Base-by-base conservation (phyloP, 2,329 filamentous ascomycete genomes). In the Trichothecium roseum region DNA sequence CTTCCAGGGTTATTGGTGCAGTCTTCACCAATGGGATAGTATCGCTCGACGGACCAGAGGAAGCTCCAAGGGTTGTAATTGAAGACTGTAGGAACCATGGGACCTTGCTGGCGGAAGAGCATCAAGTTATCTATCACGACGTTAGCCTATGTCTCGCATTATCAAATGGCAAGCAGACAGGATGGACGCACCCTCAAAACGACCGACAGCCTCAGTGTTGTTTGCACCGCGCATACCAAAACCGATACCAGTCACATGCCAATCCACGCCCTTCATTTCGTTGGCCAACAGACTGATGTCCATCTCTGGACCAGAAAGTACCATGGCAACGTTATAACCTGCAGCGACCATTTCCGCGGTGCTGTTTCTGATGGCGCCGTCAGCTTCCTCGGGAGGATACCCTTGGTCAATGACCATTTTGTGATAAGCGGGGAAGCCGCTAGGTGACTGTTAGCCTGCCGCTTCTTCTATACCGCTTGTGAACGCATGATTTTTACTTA, bases 51-150 rank as follows among this genome's bases (percentile, higher is more conserved):
- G 14, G 31, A 32, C 31, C 31, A 32, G 10, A 32, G 31, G 17
- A 32, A 32, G 15, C 15, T 32, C 31, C 31, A 32, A 8, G 31
- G 31, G 31, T 32, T 32, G 17, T 32, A 32, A 10, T 32, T 32
- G 17, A 32, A 32, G 15, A 32, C 31, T 4, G 31, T 32, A 12
- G 31, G 31, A 8, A 18, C 16, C 10, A 9, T 12, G 17, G 31
- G 31, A 3, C 31, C 31, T 4, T 32, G 31, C 10, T n/a, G 31
- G 18, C 31, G 31, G 18, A 32, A 32, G 18, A 32, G 31, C 31
- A 32, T 32, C n/a, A 32, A 18, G 31, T 24, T 32, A 18, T 32
- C 31, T 32, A 18, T 10, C 2, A 14, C 15, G 12, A 13, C 10
- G 18, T 3, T 16, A 17, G 15, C 20, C 3, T 13, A 5, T 17